Evolutionary conservation across 305 asterid species (phyloP).

Genomic region (Solanum hybrid): DNA sequence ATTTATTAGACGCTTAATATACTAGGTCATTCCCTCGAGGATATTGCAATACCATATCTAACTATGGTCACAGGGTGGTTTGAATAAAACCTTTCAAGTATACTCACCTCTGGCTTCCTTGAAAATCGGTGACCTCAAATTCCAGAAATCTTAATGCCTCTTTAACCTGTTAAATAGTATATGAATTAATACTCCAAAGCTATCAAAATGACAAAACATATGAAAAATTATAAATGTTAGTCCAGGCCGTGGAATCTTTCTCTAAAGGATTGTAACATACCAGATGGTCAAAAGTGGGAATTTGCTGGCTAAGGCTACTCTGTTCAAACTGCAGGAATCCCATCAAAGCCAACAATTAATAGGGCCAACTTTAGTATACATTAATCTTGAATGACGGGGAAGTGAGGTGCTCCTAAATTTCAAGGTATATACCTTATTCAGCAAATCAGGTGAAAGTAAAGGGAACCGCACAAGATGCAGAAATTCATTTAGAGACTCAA

Average conservation of each 20-base stretch:
- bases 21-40: not conserved
- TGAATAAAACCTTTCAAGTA: not conserved
- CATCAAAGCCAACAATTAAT: not conserved
- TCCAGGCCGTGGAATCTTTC: not conserved
- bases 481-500: conserved; percentile 32
- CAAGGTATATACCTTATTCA: conserved; percentile 46
- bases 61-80: not conserved
- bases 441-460: conserved; percentile 49
- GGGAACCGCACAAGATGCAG: conserved; percentile 66
- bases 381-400: not conserved
- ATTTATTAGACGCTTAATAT: not conserved
- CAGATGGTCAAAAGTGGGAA: conserved; percentile 48
- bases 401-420: not conserved
- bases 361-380: not conserved
- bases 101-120: conserved; percentile 50
- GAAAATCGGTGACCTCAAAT: conserved; percentile 33
- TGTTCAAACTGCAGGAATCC: conserved; percentile 53
- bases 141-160: conserved; percentile 65
- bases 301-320: conserved; percentile 46
- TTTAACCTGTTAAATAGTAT: conserved; percentile 47
- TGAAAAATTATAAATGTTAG: not conserved
- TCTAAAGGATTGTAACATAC: conserved; percentile 25
- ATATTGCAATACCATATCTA: not conserved
- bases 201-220: not conserved
- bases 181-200: not conserved